Base-by-base conservation (phyloP, 2,329 filamentous ascomycete genomes). In the Exophiala bonariae region DNA sequence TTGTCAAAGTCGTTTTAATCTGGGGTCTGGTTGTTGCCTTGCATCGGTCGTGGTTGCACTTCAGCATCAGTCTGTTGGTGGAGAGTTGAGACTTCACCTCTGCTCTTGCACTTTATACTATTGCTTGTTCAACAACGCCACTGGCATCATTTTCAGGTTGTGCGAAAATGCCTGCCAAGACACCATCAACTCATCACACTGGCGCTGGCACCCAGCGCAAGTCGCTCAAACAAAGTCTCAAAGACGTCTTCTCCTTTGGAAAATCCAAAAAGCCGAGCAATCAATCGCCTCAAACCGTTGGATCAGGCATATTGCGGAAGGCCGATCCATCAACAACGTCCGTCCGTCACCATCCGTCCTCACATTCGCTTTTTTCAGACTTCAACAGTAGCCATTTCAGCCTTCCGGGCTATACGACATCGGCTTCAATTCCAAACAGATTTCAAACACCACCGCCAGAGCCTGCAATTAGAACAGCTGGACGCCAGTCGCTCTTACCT, bases 221-320 rank as follows among this genome's bases (percentile, higher is more conserved):
- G 37, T 52, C 55, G 26, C 47, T 58, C 7, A 55, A 45, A 37
- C 55, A 57, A 39, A 51, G 44, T 32, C 55, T 59, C 37, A 57
- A 52, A 41, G 55, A 59, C 23, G 42, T 57, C 37, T 56, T 59
- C 40, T 41, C 46, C 31, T 26, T 26, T 26, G 47, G 50, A 22
- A 49, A 45, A 20, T 20, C 44, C 38, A 38, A 44, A 20, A 51
- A 45, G 34, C 41, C 48, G n/a, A 13, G 42, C 16, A 30, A 33
- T 41, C 46, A 44, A 20, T 30, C 48, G 32, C 30, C 40, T 30
- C 30, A 46, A 31, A 51, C 54, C 17, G 35, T 54, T 6, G 57
- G 57, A 31, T 58, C 55, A 7, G 55, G 51, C 14, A 58, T 56
- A 11, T 39, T 59, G 46, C 47, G 52, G 20, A 38, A 38, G 36